Base-by-base conservation (phyloP, 2,329 filamentous ascomycete genomes). In the Teratosphaeria nubilosa region DNA sequence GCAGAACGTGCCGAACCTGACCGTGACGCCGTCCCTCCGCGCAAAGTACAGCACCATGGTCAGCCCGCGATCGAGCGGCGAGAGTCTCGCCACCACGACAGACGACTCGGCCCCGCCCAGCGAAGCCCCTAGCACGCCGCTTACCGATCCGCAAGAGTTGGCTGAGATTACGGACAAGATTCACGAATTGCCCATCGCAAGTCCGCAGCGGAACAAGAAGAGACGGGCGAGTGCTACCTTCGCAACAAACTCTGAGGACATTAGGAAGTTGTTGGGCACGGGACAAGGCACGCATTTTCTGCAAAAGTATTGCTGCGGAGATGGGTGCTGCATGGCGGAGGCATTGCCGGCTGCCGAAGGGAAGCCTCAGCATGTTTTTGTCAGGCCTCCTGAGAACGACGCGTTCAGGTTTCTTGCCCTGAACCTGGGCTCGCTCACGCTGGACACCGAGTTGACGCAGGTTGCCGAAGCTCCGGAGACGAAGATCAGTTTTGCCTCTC, bases 321-420 rank as follows among this genome's bases (percentile, higher is more conserved):
- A 83, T 60, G 83, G 83, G 58, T 86, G 84, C 70, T 86, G 83
- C 70, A 78, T 82, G 68, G 74, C 83, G 59, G 78, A 83, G 67
- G 78, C 78, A 32, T 67, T 85, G 65, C 76, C 76, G 45, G 71
- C 77, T 6, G 72, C 79, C 59, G 76, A 74, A 4, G 69, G 75
- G 7, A 70, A 75, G 48, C 72, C 77, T 50, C 68, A 72, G 54
- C 75, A 73, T 52, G 69, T 69, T 5, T 78, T 81, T 2, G 76
- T 86, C 56, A 72, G 75, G 37, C 71, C 78, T 2, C 91, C 92
- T 1, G 85, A 94, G 72, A 97, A 95, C 67, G 82, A 86, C 60
- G 94, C 94, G 16, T 99, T 88, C 76, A 81, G 83, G 58, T 89
- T 86, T 60, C 80, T 99, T 54, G 80, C 85, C 56, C 80, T 97